Evolutionary conservation across 2,329 filamentous ascomycete species (phyloP).

Genomic region (Claviceps sp.): DNA sequence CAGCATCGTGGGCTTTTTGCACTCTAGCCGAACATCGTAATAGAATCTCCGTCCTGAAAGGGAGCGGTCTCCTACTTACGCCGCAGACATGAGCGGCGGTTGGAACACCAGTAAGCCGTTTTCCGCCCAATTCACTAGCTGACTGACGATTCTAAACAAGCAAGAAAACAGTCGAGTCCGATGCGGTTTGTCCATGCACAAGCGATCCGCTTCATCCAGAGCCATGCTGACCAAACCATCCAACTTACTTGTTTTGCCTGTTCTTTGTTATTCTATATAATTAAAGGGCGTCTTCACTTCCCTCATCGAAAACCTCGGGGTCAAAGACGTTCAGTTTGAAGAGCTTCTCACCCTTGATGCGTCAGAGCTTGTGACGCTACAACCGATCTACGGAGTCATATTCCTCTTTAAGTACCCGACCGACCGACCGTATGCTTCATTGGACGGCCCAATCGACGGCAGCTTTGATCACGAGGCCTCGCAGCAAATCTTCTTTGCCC

Average conservation of each 20-base stretch:
- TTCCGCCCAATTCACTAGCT: slow-evolving; percentile 1
- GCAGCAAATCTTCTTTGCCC: slow-evolving; percentile 79
- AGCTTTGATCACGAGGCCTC: slow-evolving; percentile 63
- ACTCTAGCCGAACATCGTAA: not conserved
- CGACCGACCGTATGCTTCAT: slow-evolving; percentile 45
- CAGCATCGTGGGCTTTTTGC: not conserved
- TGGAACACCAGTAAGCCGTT: slow-evolving; percentile 72
- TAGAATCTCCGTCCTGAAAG: no score
- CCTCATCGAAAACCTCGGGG: slow-evolving; percentile 79
- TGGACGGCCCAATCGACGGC: slow-evolving; percentile 63
- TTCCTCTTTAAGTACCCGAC: slow-evolving; percentile 97
- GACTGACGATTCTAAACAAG: not conserved
- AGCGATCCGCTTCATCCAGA: not conserved
- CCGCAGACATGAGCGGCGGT: slow-evolving; percentile 54
- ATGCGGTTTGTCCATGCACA: slow-evolving; percentile 55
- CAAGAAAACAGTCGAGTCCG: slow-evolving; percentile 59
- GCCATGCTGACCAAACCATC: not conserved
- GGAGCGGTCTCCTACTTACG: not conserved
- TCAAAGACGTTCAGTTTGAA: slow-evolving; percentile 91
- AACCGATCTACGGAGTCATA: slow-evolving; percentile 85
- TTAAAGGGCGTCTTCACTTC: slow-evolving; percentile 86
- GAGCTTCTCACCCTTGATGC: slow-evolving; percentile 84
- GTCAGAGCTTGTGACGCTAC: slow-evolving; percentile 54
- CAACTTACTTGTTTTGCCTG: not conserved
- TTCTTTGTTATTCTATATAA: not conserved